These are phyloP conservation scores for Aspergillus persii DNA, from an alignment of 2,329 filamentous ascomycete genomes.

Conservation along the genomic window DNA sequence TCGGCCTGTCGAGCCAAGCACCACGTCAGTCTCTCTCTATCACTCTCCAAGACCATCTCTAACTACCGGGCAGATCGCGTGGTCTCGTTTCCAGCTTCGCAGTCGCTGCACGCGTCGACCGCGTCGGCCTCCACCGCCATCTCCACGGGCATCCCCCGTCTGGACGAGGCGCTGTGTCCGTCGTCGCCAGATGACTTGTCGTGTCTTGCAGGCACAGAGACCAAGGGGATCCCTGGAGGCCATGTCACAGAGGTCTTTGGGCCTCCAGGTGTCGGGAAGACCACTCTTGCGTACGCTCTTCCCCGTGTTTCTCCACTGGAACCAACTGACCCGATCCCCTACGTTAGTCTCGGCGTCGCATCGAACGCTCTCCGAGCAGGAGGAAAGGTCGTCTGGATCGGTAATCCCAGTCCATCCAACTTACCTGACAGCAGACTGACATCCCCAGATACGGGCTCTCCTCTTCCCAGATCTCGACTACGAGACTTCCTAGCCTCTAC, in stretches of 20 bases:
- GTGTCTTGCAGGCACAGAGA: constrained; percentile 8
- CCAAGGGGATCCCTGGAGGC: constrained; percentile 67
- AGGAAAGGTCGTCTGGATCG: constrained; percentile 75
- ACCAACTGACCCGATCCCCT: not conserved
- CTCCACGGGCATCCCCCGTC: constrained; percentile 47
- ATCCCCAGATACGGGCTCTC: constrained; percentile 48
- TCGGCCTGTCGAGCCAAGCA: constrained; percentile 31
- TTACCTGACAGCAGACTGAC: not conserved
- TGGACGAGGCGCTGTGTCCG: constrained; percentile 42
- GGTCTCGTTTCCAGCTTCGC: constrained; percentile 36
- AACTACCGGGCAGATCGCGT: constrained; percentile 25
- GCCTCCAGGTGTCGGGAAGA: constrained; percentile 82
- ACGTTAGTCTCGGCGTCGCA: constrained; percentile 65
- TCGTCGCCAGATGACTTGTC: constrained; percentile 15
- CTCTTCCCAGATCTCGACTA: constrained; percentile 50
- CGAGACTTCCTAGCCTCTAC: constrained; percentile 42
- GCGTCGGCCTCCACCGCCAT: constrained; percentile 20
- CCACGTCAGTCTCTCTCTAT: constrained; percentile 23
- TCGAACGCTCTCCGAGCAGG: constrained; percentile 61
- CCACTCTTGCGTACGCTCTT: constrained; percentile 67
- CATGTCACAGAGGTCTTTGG: constrained; percentile 87
- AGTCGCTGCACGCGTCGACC: constrained; percentile 33
- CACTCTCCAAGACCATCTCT: not conserved
- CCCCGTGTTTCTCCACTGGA: constrained; percentile 11
- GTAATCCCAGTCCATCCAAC: constrained; percentile 47